Percentiles rank a stretch among this genome's conserved stretches.
phyloP scores from a whole-genome alignment of 768 basidiomycete species.

The Pleurotus pulmonarius region DNA sequence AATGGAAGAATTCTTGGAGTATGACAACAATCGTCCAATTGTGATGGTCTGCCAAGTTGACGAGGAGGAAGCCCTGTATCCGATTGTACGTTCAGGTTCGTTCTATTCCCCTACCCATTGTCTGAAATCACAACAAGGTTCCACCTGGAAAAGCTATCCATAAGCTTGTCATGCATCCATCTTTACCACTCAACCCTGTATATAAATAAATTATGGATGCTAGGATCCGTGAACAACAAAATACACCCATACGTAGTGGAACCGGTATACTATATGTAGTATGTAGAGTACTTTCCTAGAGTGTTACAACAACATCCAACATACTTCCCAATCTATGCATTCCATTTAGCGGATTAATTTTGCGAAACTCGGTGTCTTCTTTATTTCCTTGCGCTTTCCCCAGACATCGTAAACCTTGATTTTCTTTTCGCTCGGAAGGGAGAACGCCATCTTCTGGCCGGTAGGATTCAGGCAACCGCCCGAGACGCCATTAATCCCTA shows the following conservation, averaged over 20 bases:
- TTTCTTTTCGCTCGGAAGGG: slow-evolving; percentile 61
- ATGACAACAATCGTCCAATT: slow-evolving; percentile 81
- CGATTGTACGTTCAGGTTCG: slow-evolving; percentile 55
- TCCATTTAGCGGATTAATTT: too few relatives aligned
- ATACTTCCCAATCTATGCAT: too few relatives aligned
- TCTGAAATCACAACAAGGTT: slow-evolving; percentile 41
- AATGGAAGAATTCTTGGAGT: slow-evolving; percentile 99
- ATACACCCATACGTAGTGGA: too few relatives aligned
- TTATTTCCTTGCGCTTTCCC: slow-evolving; percentile 37
- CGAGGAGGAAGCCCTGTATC: slow-evolving; percentile 83
- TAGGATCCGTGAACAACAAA: too few relatives aligned
- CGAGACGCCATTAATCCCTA: slow-evolving; percentile 45
- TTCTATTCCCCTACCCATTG: slow-evolving; percentile 10
- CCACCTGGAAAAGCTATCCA: slow-evolving; percentile 93
- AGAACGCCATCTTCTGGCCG: slow-evolving; percentile 52
- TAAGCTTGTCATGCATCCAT: slow-evolving; percentile 81
- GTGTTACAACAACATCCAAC: too few relatives aligned
- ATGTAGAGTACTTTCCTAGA: too few relatives aligned
- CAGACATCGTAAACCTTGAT: slow-evolving; percentile 62
- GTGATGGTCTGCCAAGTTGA: slow-evolving; percentile 88
- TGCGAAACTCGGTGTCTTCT: slow-evolving; percentile 19
- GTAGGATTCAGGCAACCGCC: slow-evolving; percentile 53
- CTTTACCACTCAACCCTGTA: slow-evolving; percentile 20
- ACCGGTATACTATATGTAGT: too few relatives aligned
- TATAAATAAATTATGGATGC: neutral